A percentile compares a stretch with the other conserved stretches of the same genome.
Evolutionary conservation across 78 protist species (phyloP).

Genomic region (Pigoraptor vietnamica): DNA sequence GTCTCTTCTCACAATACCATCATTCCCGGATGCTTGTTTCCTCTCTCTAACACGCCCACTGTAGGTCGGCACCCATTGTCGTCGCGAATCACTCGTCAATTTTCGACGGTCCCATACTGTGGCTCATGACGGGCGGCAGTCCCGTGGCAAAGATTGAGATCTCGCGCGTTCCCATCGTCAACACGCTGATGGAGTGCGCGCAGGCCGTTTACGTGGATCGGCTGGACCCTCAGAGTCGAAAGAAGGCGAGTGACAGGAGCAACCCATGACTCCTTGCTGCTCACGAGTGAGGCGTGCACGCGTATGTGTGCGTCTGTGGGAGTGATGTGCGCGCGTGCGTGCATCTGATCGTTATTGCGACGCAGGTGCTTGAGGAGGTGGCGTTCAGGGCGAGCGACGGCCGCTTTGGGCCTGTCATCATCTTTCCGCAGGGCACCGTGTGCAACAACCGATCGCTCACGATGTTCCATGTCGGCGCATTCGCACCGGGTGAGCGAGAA

Average conservation of each 20-base stretch:
- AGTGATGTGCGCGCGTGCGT: too few relatives aligned
- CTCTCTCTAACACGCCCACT: too few relatives aligned
- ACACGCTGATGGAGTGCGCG: not conserved
- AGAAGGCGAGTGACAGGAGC: not conserved
- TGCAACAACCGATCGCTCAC: not conserved
- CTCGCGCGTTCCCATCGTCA: not conserved
- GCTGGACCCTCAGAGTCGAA: not conserved
- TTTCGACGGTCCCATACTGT: not conserved
- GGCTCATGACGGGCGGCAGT: not conserved
- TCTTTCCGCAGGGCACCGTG: not conserved
- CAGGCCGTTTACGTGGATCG: not conserved
- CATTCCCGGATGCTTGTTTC: too few relatives aligned
- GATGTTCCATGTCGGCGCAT: not conserved
- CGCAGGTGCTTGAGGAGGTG: not conserved
- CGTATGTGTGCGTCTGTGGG: too few relatives aligned
- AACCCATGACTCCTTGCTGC: too few relatives aligned
- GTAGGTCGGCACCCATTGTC: not conserved
- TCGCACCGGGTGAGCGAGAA: too few relatives aligned
- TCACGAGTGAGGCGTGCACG: too few relatives aligned
- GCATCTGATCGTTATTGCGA: not conserved
- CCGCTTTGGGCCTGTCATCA: not conserved
- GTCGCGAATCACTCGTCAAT: not conserved
- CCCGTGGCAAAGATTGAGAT: not conserved
- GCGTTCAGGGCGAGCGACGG: not conserved
- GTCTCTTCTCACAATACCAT: too few relatives aligned